These are phyloP conservation scores for Sugiyamaella xylanicola DNA, from an alignment of 1,139 yeast genomes.

Conservation along the genomic window DNA sequence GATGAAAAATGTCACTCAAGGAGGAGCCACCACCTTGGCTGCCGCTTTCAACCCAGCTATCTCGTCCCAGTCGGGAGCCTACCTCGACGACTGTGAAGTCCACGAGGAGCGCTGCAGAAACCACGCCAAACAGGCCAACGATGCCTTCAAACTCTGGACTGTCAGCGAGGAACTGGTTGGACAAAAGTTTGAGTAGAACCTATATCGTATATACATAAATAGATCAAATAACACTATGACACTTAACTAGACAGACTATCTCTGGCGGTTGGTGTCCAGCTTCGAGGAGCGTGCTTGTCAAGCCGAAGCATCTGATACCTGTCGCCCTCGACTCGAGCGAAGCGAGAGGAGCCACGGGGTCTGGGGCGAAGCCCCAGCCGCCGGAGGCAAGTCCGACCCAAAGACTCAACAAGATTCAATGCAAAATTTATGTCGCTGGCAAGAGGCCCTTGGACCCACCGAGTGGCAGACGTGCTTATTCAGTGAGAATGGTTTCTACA, in stretches of 20 bases:
- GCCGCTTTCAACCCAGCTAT: conserved; percentile 21
- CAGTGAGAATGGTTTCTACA: conserved; percentile 50
- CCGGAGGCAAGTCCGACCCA: no score
- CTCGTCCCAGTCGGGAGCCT: conserved; percentile 9
- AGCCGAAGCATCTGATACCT: no score
- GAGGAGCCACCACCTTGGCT: conserved; percentile 20
- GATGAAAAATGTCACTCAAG: conserved; percentile 12
- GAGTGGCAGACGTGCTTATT: background rate
- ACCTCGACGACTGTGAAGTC: conserved; percentile 16
- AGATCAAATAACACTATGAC: no score
- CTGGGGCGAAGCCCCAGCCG: conserved; percentile 8
- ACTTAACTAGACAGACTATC: no score
- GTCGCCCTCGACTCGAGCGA: conserved; percentile 9
- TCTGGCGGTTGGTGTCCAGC: background rate
- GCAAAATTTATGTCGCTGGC: no score
- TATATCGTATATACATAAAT: no score
- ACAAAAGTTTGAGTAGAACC: no score
- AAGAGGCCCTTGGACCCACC: no score
- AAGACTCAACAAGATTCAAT: no score
- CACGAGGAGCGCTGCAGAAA: conserved; percentile 18
- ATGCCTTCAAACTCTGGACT: conserved; percentile 17
- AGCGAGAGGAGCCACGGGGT: conserved; percentile 1
- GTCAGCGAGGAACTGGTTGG: conserved; percentile 17
- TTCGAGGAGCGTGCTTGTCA: background rate
- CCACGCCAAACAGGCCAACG: conserved; percentile 19